Base-by-base conservation (phyloP, 1,284 basidiomycete genomes). In the Trichosporon sp. region DNA sequence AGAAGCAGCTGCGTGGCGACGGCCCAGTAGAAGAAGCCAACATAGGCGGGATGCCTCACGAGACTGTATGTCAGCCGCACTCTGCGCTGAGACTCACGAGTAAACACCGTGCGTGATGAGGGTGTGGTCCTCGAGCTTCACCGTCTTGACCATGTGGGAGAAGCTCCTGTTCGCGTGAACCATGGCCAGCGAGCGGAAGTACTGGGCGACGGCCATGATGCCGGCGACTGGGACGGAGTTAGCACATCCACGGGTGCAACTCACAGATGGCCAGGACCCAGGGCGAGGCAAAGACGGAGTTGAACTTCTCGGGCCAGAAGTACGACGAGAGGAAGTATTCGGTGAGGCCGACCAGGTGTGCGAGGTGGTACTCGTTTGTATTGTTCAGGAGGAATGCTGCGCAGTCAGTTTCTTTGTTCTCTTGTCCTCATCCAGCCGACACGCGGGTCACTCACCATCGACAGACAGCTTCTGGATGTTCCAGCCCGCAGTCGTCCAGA, bases 1-100 rank as follows among this genome's bases (percentile, higher is more conserved):
- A 99, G 86, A 3, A 95, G 87, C n/a, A 99, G 82, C 79, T 99
- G 95, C 0, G 95, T 98, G 1, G 93, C 93, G 34, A 99, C 77
- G 0, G 95, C 95, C 96, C 96, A 99, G 82, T 96, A 98, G 83
- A 92, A 97, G 86, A 99, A 99, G 2, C 96, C 97, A 0, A 92
- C 88, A 76, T 99, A 99, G 0, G 95, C 97, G 9, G 97, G 97
- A 81, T 99, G 97, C 4, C 97, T 89, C 69, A 90, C 91, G 87
- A 89, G 93, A 27, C 93, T 95, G 74, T 9, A n/a, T n/a, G 23
- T 63, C 38, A 31, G 58, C 9, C 44, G 4, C 18, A 42, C 18
- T 23, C 6, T 9, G 5, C 11, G 21, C 5, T 27, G 18, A 9
- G 47, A 85, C 89, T 79, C 77, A 93, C 93, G 87, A 85, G 75